Evolutionary conservation across 495 filamentous ascomycete species (phyloP).

Genomic region (Aspergillus steynii): DNA sequence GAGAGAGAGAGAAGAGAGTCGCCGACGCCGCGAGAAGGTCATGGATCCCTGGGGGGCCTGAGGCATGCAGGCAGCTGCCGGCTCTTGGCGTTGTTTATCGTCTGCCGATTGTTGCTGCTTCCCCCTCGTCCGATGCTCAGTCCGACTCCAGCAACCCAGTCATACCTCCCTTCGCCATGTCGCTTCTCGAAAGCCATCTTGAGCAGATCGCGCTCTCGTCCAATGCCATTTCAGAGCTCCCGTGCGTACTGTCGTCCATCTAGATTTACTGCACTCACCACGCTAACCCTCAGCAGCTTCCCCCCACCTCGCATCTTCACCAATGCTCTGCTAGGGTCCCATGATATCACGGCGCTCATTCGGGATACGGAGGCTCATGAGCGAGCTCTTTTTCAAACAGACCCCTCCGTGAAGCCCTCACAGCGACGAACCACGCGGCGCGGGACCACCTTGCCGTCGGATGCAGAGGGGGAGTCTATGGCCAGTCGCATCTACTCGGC

Average conservation of each 20-base stretch:
- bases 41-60: slow-evolving; percentile 18
- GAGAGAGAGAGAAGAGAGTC: slow-evolving; percentile 5
- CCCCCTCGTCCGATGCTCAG: not conserved
- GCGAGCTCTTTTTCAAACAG: slow-evolving; percentile 89
- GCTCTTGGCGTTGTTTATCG: slow-evolving; percentile 4
- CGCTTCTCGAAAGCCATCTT: slow-evolving; percentile 78
- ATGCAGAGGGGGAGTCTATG: slow-evolving; percentile 45
- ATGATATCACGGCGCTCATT: slow-evolving; percentile 92
- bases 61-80: slow-evolving; percentile 21
- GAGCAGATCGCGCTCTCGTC: slow-evolving; percentile 89
- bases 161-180: slow-evolving; percentile 48
- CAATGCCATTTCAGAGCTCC: slow-evolving; percentile 77
- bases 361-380: slow-evolving; percentile 96
- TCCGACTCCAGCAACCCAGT: not conserved
- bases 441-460: slow-evolving; percentile 45
- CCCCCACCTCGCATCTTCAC: slow-evolving; percentile 93
- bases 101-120: not conserved
- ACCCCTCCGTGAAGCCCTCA: slow-evolving; percentile 54
- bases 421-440: slow-evolving; percentile 48
- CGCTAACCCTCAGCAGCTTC: slow-evolving; percentile 57
- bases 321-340: slow-evolving; percentile 81
- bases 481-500: slow-evolving; percentile 52
- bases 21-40: not conserved
- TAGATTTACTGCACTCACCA: slow-evolving; percentile 3
- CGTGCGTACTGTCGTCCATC: slow-evolving; percentile 52